Evolutionary conservation across 2,329 filamentous ascomycete species (phyloP), one percentile per base, ranked within the genome.

Genomic region (Phoma herbarum): DNA sequence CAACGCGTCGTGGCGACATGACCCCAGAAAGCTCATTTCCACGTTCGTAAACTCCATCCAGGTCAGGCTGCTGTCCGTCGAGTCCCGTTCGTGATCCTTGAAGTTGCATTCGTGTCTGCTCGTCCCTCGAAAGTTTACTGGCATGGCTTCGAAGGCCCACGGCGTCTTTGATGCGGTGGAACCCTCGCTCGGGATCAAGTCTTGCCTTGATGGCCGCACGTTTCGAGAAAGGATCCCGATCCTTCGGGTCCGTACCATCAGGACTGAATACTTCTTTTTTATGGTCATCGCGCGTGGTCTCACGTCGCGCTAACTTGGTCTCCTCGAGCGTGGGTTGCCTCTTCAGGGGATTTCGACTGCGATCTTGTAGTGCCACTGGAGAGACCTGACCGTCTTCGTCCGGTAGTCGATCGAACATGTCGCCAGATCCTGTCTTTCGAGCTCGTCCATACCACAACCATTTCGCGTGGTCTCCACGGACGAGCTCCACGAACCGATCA

Each of bases 381-480:
- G 89, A 85, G 1, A 84, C 74, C 12, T 83, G 77, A 42, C 79
- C 63, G 22, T 77, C 72, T 49, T 77, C 75, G n/a, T 66, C 71
- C 18, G 73, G 72, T 10, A 78, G 64, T 23, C 76, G 71, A 64
- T 68, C 76, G 57, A 79, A 77, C 73, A 79, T 77, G 51, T 78
- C 76, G 8, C 63, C 64, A n/a, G 68, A 63, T 22, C 51, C 58
- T 14, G 72, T 84, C 71, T 94, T 92, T 60, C 89, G 87, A 35
- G 91, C 86, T 75, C 97, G 98, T 16, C 94, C 95, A 61, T 91
- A 85, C 95, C 95, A 99, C 2, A 99, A 83, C 92, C 93, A 98
- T 75, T 96, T 97, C 16, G 91, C 84, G 55, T 91, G 86, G 73
- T 95, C 91, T 31, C 95, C 94, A 61, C 88, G 89, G 0, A 90